Evolutionary conservation across 352 stramenopile species (phyloP).

Genomic region (Blastocystis sp.): DNA sequence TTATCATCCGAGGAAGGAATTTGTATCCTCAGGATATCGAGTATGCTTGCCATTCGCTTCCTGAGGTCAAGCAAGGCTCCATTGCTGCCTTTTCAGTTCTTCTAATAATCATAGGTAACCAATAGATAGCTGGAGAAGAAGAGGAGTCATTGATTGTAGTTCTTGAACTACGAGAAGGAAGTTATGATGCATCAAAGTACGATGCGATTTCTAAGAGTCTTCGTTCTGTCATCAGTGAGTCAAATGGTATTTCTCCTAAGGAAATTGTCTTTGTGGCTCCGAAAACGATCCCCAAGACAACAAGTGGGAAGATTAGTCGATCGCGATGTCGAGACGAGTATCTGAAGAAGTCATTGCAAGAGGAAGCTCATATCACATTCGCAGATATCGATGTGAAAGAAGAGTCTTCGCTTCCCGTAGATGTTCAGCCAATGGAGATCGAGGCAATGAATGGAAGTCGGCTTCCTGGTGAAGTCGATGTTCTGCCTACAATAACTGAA

Average conservation of each 20-base stretch:
- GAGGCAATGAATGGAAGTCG: background rate
- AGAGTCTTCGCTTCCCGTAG: background rate
- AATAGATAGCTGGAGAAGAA: conserved; percentile 66
- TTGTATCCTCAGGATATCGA: conserved; percentile 99
- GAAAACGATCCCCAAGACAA: conserved; percentile 90
- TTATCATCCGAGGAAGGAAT: conserved; percentile 97
- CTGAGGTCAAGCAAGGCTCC: conserved; percentile 73
- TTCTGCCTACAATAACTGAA: background rate
- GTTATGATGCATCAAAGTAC: background rate
- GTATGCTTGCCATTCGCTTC: conserved; percentile 75
- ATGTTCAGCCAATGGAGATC: background rate
- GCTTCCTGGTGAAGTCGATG: background rate
- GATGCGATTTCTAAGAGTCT: conserved; percentile 70
- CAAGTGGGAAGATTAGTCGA: conserved; percentile 92
- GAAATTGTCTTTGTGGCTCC: conserved; percentile 81
- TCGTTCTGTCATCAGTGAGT: conserved; percentile 69
- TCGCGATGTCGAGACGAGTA: background rate
- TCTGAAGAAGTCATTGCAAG: background rate
- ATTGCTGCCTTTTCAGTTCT: conserved; percentile 82
- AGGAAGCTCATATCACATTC: background rate
- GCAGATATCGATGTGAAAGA: background rate
- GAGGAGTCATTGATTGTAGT: conserved; percentile 74
- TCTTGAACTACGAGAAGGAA: conserved; percentile 70
- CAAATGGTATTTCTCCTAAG: conserved; percentile 79
- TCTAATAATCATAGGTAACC: conserved; percentile 49